Percentiles rank a stretch among this genome's conserved stretches.
Evolutionary conservation across 2,329 filamentous ascomycete genomes (phyloP).

Genomic region (Zymoseptoria pseudotritici): DNA sequence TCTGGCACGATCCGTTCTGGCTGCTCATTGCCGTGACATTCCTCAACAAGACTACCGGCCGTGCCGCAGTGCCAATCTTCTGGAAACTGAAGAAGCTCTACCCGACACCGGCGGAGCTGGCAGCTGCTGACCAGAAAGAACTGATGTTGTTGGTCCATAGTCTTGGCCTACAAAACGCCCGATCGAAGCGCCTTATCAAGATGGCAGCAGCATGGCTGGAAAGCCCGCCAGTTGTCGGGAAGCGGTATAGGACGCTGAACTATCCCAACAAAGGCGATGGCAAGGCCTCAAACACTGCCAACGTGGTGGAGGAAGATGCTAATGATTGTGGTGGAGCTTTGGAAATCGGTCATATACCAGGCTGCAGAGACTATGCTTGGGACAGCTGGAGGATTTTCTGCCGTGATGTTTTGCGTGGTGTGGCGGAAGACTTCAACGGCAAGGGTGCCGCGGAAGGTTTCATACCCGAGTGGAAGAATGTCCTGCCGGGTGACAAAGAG

Average conservation of each 20-base stretch:
- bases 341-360: conserved; percentile 80
- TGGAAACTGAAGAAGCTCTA: conserved; percentile 60
- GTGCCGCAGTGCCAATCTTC: conserved; percentile 67
- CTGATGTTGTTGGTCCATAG: conserved; percentile 58
- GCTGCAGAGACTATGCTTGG: conserved; percentile 68
- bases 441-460: conserved; percentile 44
- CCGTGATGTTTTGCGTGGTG: conserved; percentile 64
- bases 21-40: conserved; percentile 78
- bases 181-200: conserved; percentile 60
- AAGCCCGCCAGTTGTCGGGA: conserved; percentile 52
- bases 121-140: conserved; percentile 47
- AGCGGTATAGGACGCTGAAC: conserved; percentile 50
- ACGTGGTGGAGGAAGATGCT: conserved; percentile 41
- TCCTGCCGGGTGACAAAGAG: conserved; percentile 78
- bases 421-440: conserved; percentile 61
- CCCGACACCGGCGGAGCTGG: conserved; percentile 58
- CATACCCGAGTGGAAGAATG: conserved; percentile 85
- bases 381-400: conserved; percentile 95
- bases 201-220: conserved; percentile 64
- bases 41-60: conserved; percentile 71
- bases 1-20: conserved; percentile 67
- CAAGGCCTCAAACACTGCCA: conserved; percentile 38
- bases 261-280: conserved; percentile 48
- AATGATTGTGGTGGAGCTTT: conserved; percentile 50
- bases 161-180: conserved; percentile 62